Evolutionary conservation across 768 basidiomycete genomes (phyloP).

Genomic region (Punctularia strigosozonata): DNA sequence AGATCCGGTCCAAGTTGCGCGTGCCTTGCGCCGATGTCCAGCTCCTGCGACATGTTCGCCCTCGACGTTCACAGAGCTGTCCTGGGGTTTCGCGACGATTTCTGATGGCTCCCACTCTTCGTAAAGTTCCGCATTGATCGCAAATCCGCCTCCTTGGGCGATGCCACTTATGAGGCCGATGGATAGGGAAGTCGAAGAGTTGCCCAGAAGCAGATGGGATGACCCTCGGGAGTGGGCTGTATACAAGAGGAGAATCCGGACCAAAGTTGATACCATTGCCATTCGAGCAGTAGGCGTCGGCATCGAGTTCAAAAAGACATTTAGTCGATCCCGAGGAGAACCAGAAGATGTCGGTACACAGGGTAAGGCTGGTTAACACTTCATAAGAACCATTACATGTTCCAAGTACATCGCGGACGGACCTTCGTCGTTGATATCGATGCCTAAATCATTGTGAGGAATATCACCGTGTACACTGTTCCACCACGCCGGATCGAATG

Average conservation of each 20-base stretch:
- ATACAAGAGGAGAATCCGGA: constrained; percentile 58
- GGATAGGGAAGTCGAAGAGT: constrained; percentile 68
- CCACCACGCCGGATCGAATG: constrained; percentile 68
- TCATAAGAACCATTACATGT: not conserved
- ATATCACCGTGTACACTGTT: constrained; percentile 25
- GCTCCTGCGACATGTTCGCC: constrained; percentile 3
- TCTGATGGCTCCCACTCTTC: constrained; percentile 50
- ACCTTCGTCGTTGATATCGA: constrained; percentile 48
- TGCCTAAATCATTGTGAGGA: constrained; percentile 18
- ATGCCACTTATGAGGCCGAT: constrained; percentile 64
- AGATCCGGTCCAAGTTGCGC: too few relatives aligned
- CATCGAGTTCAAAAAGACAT: constrained; percentile 46
- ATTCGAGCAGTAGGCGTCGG: constrained; percentile 67
- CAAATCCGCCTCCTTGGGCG: constrained; percentile 66
- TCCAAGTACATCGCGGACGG: constrained; percentile 3
- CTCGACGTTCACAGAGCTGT: constrained; percentile 6
- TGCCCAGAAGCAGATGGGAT: constrained; percentile 74
- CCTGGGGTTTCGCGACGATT: constrained; percentile 6
- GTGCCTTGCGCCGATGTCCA: too few relatives aligned
- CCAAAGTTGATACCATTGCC: constrained; percentile 44
- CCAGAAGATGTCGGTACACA: constrained; percentile 6
- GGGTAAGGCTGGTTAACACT: not conserved
- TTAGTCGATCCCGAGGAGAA: constrained; percentile 22
- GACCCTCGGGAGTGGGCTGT: constrained; percentile 44
- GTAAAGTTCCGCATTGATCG: constrained; percentile 52